Evolutionary conservation across 768 basidiomycete genomes (phyloP), one percentile per base, ranked within the genome.

Genomic region (Hericium rajendrae): DNA sequence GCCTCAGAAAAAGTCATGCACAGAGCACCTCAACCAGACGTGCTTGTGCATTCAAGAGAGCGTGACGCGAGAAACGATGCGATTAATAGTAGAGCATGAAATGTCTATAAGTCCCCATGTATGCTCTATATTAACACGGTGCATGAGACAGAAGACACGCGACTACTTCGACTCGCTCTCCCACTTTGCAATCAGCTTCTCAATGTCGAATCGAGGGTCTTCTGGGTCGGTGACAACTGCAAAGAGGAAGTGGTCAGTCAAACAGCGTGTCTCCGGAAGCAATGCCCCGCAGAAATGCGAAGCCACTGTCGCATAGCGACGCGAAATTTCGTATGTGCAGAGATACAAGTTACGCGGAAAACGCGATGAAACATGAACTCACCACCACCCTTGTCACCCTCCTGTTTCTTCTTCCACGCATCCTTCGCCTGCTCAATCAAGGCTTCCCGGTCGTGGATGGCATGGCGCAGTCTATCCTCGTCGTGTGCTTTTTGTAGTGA

Each of bases 131-230:
- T 57, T 60, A 58, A 48, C 49, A 52, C 38, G 56, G 56, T 55
- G 59, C 32, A 48, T 20, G 56, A 39, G 46, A n/a, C 38, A 26
- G 54, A 43, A n/a, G 39, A 58, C 48, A 54, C 48, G 51, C 54
- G 49, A 32, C 51, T 55, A 54, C 26, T 37, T 57, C 57, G 75
- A 80, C 64, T 82, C 82, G 68, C 78, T 82, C 72, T 90, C 89
- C 79, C 83, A 85, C 68, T 84, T 82, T 48, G 78, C 77, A 69
- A 91, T 67, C 59, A 97, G 74, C 73, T 92, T 92, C 79, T 98
- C 95, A 69, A 97, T 78, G 78, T 97, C 94, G 73, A 97, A 99
- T 62, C 82, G 84, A 54, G 95, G 92, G 73, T 97, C 86, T 65
- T 97, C 95, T 43, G 94, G 91, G 78, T 99, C 84, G 62, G 92